Conservation (phyloP, 169 alveolate genomes). For the Condylostoma magnum region DNA sequence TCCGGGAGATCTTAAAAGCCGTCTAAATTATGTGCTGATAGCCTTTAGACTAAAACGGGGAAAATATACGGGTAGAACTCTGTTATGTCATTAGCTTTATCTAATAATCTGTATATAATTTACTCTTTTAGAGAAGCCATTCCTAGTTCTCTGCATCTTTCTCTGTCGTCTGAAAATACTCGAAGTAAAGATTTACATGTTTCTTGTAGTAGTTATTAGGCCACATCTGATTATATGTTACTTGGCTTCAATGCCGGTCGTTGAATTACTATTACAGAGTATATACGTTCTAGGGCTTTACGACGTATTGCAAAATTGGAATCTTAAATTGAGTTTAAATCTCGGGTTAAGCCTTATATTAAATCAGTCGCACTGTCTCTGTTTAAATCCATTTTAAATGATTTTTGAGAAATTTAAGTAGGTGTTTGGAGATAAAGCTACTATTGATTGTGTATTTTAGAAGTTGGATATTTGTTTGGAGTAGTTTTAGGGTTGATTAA, state of each 20-base stretch:
- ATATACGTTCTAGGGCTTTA: background rate
- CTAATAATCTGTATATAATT: constrained; percentile 35
- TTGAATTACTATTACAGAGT: background rate
- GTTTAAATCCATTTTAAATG: too few species aligned
- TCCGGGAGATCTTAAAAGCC: constrained; percentile 82
- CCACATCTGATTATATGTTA: constrained; percentile 29
- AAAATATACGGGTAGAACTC: constrained; percentile 74
- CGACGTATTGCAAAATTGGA: background rate
- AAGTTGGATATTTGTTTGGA: too few species aligned
- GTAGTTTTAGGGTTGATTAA: too few species aligned
- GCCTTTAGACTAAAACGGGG: constrained; percentile 75
- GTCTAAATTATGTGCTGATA: constrained; percentile 77
- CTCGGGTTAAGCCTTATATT: background rate
- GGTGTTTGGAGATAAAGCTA: too few species aligned
- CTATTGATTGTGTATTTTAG: too few species aligned
- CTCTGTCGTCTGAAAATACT: constrained; percentile 66
- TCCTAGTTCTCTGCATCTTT: constrained; percentile 75
- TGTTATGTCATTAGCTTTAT: constrained; percentile 66
- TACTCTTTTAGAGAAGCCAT: constrained; percentile 64
- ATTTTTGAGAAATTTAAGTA: too few species aligned
- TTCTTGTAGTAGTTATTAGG: constrained; percentile 70
- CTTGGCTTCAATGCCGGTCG: constrained; percentile 4
- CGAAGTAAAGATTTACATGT: constrained; percentile 63
- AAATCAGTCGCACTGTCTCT: too few species aligned
- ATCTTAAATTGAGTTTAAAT: constrained; percentile 24